Evolutionary conservation across 108 stramenopile species (phyloP), one percentile per base, ranked within the genome.

Genomic region (Skeletonema tropicum): DNA sequence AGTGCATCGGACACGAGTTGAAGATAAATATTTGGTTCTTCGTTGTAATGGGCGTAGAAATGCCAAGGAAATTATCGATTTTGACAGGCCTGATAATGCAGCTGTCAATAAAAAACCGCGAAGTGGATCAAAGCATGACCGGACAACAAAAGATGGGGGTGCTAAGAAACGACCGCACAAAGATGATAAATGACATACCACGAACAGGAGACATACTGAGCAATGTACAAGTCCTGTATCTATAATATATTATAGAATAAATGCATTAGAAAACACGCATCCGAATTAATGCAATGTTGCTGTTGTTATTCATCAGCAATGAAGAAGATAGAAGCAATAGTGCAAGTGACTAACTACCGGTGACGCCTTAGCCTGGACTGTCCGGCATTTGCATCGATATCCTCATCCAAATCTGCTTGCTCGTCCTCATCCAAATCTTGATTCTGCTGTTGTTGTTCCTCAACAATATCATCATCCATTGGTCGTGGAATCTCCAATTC

Each of bases 1-100:
- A 33, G 84, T 96, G 9, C 64, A 80, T 36, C 62, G 68, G n/a
- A 38, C 73, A 35, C 63, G 80, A 17, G 57, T 65, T 26, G 60
- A 69, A 61, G n/a, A 57, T 32, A 74, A 65, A 19, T 35, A 48
- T 17, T 60, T 66, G 11, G 29, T 74, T 11, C 57, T 81, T 19
- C 64, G 42, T 2, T 81, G 68, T n/a, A 38, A 41, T 7, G 80
- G 68, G 6, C 66, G 64, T 33, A 46, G 9, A 5, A 79, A 79
- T 63, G 71, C 71, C 3, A 79, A 65, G 41, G 78, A 73, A 0
- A 73, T 79, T 60, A 55, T 79, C n/a, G 71, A 72, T 52, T 71
- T 49, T 49, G 48, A 49, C 6, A 49, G 19, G 17, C 48, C 48
- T 19, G 48, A 49, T 7, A 49, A 5, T 49, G 48, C 10, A 6